Evolutionary conservation across 106 monocot species (phyloP).

Genomic region (Agapanthus africanus): DNA sequence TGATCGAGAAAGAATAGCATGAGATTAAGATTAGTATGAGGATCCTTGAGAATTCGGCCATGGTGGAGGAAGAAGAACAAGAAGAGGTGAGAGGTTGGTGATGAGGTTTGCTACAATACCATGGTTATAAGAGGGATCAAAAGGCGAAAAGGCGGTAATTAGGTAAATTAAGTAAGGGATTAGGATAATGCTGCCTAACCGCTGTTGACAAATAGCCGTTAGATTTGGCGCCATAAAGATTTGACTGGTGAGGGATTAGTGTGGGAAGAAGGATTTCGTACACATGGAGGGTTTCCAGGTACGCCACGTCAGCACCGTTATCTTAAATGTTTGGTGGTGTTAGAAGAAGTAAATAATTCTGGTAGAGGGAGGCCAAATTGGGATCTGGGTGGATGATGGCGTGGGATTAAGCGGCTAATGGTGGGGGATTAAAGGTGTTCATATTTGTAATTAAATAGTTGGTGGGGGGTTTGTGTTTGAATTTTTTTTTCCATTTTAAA

Average conservation of each 20-base stretch:
- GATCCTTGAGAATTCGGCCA: conserved; percentile 15
- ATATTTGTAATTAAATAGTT: background rate
- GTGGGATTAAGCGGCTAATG: background rate
- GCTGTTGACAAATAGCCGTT: conserved; percentile 37
- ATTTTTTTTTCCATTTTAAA: background rate
- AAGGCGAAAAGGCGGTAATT: background rate
- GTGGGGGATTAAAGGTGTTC: background rate
- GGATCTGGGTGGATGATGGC: conserved; percentile 3
- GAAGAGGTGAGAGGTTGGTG: background rate
- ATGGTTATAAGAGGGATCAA: conserved; percentile 26
- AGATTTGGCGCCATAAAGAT: conserved; percentile 19
- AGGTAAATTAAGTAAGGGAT: background rate
- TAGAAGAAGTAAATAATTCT: background rate
- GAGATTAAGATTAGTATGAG: conserved; percentile 1
- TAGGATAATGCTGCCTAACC: conserved; percentile 32
- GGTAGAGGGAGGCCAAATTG: background rate
- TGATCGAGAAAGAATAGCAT: background rate
- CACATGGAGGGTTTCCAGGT: conserved; percentile 8
- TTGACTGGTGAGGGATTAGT: conserved; percentile 3
- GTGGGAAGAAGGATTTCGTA: background rate
- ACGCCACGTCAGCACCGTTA: background rate
- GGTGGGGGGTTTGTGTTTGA: no score
- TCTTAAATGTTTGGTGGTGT: background rate
- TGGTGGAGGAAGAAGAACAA: background rate
- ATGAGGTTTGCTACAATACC: conserved; percentile 15